phyloP scores from a whole-genome alignment of 495 filamentous ascomycete species.

The Sabuloglossum arenarium region DNA sequence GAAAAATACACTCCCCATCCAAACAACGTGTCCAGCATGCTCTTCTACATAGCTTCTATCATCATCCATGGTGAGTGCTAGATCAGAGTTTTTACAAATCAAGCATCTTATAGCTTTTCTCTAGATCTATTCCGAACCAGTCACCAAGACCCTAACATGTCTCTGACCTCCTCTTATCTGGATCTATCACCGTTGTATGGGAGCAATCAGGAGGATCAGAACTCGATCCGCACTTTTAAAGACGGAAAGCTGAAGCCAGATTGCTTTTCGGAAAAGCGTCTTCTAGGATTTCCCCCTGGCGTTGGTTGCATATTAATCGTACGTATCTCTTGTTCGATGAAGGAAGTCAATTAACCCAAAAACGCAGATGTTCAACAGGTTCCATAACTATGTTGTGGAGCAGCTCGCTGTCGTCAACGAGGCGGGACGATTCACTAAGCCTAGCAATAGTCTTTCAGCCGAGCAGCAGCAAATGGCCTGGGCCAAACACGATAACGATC shows the following conservation, averaged over 20 bases:
- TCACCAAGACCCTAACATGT: conserved; percentile 32
- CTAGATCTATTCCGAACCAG: conserved; percentile 43
- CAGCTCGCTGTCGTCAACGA: conserved; percentile 22
- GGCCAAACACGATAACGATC: conserved; percentile 17
- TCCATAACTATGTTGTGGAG: conserved; percentile 22
- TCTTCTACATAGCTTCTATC: conserved; percentile 83
- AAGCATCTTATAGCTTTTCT: conserved; percentile 9
- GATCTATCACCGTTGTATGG: conserved; percentile 77
- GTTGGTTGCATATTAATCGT: conserved; percentile 27
- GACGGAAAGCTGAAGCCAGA: conserved; percentile 75
- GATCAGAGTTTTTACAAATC: not conserved
- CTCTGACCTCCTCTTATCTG: conserved; percentile 63
- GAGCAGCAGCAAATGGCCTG: not conserved
- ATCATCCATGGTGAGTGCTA: conserved; percentile 51
- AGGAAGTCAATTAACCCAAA: not conserved
- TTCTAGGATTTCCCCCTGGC: conserved; percentile 64
- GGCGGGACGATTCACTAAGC: conserved; percentile 16
- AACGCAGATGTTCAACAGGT: conserved; percentile 15
- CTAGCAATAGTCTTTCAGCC: not conserved
- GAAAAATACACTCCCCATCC: conserved; percentile 31
- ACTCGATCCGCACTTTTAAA: conserved; percentile 54
- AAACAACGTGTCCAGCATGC: conserved; percentile 65
- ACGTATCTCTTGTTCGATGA: not conserved
- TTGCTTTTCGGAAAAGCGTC: conserved; percentile 53
- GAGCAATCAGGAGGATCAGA: conserved; percentile 56